phyloP scores from a whole-genome alignment of 2,329 filamentous ascomycete genomes.

The Ceratocystis alfenasii region DNA sequence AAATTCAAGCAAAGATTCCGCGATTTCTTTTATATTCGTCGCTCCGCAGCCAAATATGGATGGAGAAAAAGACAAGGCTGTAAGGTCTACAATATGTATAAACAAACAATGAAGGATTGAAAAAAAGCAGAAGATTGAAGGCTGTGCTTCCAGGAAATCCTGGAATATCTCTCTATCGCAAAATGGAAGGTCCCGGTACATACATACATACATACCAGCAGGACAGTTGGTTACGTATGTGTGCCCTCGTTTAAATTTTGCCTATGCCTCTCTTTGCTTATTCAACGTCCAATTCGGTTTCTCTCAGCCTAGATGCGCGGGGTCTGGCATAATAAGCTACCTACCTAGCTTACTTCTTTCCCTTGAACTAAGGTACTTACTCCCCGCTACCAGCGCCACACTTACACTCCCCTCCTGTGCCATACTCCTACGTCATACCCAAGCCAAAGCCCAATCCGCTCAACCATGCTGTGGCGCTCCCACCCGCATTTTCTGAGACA shows the following conservation, averaged over 20 bases:
- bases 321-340: too few relatives aligned
- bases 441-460: not conserved
- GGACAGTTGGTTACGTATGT: not conserved
- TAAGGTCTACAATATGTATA: not conserved
- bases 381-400: not conserved
- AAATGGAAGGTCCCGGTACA: conserved; percentile 1
- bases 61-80: not conserved
- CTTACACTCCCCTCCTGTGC: not conserved
- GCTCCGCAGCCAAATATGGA: not conserved
- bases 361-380: too few relatives aligned
- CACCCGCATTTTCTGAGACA: conserved; percentile 4
- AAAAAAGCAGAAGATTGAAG: not conserved
- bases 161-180: not conserved
- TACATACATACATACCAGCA: not conserved
- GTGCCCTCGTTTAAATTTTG: not conserved
- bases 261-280: not conserved
- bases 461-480: conserved; percentile 5
- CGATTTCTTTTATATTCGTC: not conserved
- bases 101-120: not conserved
- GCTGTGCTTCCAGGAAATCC: conserved; percentile 1
- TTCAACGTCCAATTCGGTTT: not conserved
- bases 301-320: too few relatives aligned
- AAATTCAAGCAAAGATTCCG: not conserved
- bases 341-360: too few relatives aligned
- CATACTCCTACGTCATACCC: conserved; percentile 1